A percentile compares a stretch with the other conserved stretches of the same genome.
Conservation (phyloP, 1,284 basidiomycete genomes). For the Exobasidium rhododendri region DNA sequence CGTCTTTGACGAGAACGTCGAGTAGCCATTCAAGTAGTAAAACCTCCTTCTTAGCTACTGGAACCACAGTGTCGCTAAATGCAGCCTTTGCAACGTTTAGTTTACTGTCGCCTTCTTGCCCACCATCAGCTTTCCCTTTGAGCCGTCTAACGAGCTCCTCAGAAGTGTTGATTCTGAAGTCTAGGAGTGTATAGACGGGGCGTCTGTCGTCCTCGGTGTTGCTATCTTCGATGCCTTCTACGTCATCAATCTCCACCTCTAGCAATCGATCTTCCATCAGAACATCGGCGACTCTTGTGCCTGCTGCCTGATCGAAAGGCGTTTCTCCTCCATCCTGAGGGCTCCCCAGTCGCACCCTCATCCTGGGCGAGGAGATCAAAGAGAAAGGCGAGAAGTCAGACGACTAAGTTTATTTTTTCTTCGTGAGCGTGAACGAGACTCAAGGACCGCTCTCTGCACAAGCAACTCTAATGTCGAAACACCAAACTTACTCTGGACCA, state of each 20-base stretch:
- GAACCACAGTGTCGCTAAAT: not conserved
- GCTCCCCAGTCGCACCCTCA: not conserved
- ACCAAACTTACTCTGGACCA: too few species aligned
- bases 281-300: not conserved
- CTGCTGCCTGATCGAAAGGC: not conserved
- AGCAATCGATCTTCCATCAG: not conserved
- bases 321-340: not conserved
- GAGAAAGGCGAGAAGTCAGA: too few species aligned
- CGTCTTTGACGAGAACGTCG: not conserved
- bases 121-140: not conserved
- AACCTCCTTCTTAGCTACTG: not conserved
- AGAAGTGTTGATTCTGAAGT: not conserved
- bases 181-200: not conserved
- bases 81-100: not conserved
- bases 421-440: too few species aligned
- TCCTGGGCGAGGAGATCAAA: not conserved
- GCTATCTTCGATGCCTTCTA: not conserved
- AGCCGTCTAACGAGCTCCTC: not conserved
- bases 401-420: too few species aligned
- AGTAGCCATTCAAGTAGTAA: constrained; percentile 1
- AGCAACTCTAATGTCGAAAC: too few species aligned
- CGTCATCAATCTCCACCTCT: not conserved
- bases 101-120: not conserved
- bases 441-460: too few species aligned
- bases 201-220: not conserved